Percentiles rank a stretch among this genome's conserved stretches.
Evolutionary conservation across 192 early-diverging fungal species (phyloP).

Genomic region (Linnemannia schmuckeri): DNA sequence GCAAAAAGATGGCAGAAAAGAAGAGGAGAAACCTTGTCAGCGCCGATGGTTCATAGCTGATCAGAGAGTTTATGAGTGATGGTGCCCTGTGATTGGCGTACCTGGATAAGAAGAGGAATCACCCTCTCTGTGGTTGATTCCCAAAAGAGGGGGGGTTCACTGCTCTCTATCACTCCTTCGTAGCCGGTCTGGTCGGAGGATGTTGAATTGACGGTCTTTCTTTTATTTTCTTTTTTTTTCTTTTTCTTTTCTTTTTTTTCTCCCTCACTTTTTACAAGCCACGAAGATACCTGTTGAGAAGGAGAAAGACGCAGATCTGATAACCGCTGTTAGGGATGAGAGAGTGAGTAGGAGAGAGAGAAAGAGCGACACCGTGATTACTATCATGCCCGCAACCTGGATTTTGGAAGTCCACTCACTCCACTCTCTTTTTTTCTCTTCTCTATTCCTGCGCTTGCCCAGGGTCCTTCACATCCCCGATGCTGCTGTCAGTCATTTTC

Average conservation of each 20-base stretch:
- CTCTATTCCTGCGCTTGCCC: background rate
- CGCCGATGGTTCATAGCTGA: background rate
- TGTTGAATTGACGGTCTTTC: background rate
- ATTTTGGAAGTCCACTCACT: background rate
- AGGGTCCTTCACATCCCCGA: background rate
- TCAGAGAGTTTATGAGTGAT: background rate
- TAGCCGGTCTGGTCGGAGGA: background rate
- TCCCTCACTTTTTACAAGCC: background rate
- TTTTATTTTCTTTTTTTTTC: background rate
- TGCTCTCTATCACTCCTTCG: background rate
- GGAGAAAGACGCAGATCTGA: background rate
- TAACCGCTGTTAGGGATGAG: background rate
- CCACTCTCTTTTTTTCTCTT: background rate
- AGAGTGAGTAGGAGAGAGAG: background rate
- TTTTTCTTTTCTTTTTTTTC: background rate
- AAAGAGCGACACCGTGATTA: background rate
- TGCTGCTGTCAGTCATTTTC: background rate
- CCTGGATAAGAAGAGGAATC: background rate
- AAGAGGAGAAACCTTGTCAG: background rate
- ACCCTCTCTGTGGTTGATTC: background rate
- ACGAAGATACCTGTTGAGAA: background rate
- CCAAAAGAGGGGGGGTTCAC: conserved; percentile 2
- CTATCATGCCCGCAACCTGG: background rate
- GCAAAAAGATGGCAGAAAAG: too few species aligned
- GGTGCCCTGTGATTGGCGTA: background rate